Percentiles rank a stretch among this genome's conserved stretches.
Evolutionary conservation across 2,329 filamentous ascomycete genomes (phyloP).

Genomic region (Aulographum hederae): DNA sequence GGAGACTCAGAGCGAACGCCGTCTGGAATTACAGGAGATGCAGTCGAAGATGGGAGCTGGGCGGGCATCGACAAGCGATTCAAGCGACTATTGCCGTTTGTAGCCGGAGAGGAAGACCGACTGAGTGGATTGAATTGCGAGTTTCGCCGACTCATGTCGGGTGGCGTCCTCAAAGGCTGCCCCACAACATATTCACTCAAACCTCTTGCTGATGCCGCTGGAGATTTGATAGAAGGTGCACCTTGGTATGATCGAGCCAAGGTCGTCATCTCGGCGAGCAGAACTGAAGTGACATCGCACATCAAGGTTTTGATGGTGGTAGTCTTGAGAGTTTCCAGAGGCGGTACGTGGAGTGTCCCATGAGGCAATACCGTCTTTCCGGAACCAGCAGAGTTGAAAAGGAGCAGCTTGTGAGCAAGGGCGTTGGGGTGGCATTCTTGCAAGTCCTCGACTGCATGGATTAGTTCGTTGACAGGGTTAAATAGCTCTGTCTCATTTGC

Average conservation of each 20-base stretch:
- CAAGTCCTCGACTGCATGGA: constrained; percentile 53
- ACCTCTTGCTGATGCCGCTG: too few relatives aligned
- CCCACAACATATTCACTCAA: too few relatives aligned
- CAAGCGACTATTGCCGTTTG: too few relatives aligned
- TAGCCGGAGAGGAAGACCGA: too few relatives aligned
- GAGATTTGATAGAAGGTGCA: too few relatives aligned
- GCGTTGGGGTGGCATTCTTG: constrained; percentile 58
- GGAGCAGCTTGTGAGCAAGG: constrained; percentile 56
- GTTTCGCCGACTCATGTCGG: too few relatives aligned
- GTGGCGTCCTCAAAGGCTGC: too few relatives aligned
- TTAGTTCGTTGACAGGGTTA: too few relatives aligned
- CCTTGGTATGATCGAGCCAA: constrained; percentile 29
- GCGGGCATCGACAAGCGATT: too few relatives aligned
- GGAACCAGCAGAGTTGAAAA: too few relatives aligned
- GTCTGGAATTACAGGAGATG: constrained; percentile 9
- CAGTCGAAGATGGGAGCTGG: constrained; percentile 21
- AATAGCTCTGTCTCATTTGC: too few relatives aligned
- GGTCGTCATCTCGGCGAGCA: constrained; percentile 28
- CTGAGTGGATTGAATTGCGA: too few relatives aligned
- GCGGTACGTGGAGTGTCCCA: constrained; percentile 54
- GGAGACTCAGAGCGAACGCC: constrained; percentile 12
- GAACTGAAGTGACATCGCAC: constrained; percentile 23
- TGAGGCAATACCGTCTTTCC: constrained; percentile 61
- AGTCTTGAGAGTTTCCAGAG: constrained; percentile 45
- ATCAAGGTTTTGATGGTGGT: constrained; percentile 42